Conservation (phyloP, 306 rosid genomes). For the Lagenaria siceraria region DNA sequence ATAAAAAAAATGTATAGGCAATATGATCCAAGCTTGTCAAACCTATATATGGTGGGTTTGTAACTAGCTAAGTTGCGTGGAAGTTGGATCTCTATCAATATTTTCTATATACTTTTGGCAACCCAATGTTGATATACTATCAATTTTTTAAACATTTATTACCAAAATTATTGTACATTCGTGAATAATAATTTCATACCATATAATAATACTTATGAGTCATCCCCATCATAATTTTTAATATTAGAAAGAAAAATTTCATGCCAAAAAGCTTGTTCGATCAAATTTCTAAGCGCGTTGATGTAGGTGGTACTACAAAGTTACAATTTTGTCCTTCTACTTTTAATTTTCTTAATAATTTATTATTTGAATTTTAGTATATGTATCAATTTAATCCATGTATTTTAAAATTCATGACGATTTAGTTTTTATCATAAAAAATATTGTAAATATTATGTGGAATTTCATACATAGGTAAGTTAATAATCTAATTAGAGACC, state of each 20-base stretch:
- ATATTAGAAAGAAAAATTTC: neutral
- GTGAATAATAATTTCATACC: neutral
- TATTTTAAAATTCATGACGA: too few relatives aligned
- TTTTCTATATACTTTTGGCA: neutral
- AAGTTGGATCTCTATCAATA: neutral
- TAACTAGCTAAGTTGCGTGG: neutral
- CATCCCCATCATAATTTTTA: neutral
- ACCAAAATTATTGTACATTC: neutral
- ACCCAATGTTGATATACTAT: neutral
- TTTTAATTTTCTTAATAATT: too few relatives aligned
- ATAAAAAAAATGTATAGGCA: neutral
- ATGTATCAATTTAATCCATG: too few relatives aligned
- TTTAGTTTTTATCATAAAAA: too few relatives aligned
- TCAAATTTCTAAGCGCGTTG: too few relatives aligned
- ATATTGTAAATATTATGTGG: too few relatives aligned
- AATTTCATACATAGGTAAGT: too few relatives aligned
- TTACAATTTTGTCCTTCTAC: too few relatives aligned
- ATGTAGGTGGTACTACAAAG: too few relatives aligned
- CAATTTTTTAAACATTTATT: neutral
- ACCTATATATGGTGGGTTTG: neutral
- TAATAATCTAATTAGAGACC: too few relatives aligned
- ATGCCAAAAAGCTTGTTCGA: too few relatives aligned
- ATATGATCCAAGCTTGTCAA: neutral
- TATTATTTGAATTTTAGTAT: too few relatives aligned
- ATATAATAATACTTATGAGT: neutral